Evolutionary conservation across 108 stramenopile species (phyloP).

Genomic region (Nitzschia putrida): DNA sequence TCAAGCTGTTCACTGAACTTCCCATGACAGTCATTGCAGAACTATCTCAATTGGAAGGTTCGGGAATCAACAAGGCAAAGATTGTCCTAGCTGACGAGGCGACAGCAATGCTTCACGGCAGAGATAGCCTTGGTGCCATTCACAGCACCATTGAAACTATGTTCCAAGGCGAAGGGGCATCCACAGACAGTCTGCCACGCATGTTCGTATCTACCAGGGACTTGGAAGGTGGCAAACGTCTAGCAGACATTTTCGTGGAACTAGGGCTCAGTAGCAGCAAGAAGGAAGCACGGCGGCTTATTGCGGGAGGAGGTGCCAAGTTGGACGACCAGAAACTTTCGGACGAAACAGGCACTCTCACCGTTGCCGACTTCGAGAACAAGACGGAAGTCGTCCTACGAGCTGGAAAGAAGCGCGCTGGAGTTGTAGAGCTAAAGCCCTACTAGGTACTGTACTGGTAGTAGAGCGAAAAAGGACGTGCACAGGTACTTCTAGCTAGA

Average conservation of each 20-base stretch:
- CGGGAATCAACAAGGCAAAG: constrained; percentile 92
- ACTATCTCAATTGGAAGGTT: constrained; percentile 66
- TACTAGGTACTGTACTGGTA: not conserved
- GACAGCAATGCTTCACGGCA: constrained; percentile 91
- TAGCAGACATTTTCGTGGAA: constrained; percentile 86
- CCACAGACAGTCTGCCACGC: constrained; percentile 67
- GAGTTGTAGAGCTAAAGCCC: constrained; percentile 76
- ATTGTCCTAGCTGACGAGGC: constrained; percentile 94
- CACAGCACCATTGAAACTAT: constrained; percentile 86
- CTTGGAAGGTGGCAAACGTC: constrained; percentile 47
- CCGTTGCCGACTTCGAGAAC: constrained; percentile 57
- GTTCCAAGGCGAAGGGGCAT: constrained; percentile 60
- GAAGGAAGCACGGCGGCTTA: constrained; percentile 92
- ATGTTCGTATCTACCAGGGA: constrained; percentile 54
- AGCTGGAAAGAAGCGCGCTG: constrained; percentile 90
- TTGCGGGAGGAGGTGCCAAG: constrained; percentile 89
- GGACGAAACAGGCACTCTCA: constrained; percentile 65
- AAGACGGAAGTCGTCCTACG: constrained; percentile 70
- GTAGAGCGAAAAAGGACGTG: not conserved
- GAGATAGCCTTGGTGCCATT: constrained; percentile 77
- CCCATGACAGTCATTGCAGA: constrained; percentile 81
- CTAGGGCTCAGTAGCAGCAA: constrained; percentile 84
- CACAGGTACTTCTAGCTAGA: too few relatives aligned
- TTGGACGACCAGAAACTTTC: constrained; percentile 66
- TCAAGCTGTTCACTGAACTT: constrained; percentile 94